Evolutionary conservation across 129 eudicot genomes (phyloP).

Genomic region (Flaveria ramosissima): DNA sequence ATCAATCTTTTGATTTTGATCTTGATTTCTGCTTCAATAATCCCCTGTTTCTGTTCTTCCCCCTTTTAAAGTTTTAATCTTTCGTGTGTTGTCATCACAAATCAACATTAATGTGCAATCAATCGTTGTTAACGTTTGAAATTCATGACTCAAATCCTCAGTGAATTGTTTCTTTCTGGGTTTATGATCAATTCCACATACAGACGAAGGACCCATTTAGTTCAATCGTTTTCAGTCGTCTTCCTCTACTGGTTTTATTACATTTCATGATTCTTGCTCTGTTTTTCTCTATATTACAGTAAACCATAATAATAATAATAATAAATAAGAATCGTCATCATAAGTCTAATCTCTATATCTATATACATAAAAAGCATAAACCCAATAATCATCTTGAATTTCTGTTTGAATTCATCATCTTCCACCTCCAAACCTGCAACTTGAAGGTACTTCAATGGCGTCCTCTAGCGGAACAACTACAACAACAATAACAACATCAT

Average conservation of each 20-base stretch:
- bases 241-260: conserved; percentile 95
- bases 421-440: background rate
- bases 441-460: conserved; percentile 44
- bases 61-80: background rate
- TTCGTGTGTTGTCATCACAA: background rate
- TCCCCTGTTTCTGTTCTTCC: background rate
- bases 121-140: conserved; percentile 59
- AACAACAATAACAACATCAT: conserved; percentile 23
- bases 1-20: no score
- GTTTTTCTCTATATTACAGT: background rate
- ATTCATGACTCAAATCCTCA: conserved; percentile 93
- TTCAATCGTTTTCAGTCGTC: conserved; percentile 98
- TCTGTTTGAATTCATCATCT: background rate
- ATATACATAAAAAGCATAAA: background rate
- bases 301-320: background rate
- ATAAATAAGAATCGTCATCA: background rate
- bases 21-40: background rate
- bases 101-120: conserved; percentile 60
- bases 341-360: background rate
- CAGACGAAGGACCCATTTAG: conserved; percentile 88
- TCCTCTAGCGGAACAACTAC: conserved; percentile 60
- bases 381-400: background rate
- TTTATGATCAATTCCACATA: conserved; percentile 97
- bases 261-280: conserved; percentile 56
- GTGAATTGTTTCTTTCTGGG: conserved; percentile 83